These are phyloP conservation scores for Mucor sp. DNA, from an alignment of 371 early-diverging fungal species.

Conservation along the genomic window DNA sequence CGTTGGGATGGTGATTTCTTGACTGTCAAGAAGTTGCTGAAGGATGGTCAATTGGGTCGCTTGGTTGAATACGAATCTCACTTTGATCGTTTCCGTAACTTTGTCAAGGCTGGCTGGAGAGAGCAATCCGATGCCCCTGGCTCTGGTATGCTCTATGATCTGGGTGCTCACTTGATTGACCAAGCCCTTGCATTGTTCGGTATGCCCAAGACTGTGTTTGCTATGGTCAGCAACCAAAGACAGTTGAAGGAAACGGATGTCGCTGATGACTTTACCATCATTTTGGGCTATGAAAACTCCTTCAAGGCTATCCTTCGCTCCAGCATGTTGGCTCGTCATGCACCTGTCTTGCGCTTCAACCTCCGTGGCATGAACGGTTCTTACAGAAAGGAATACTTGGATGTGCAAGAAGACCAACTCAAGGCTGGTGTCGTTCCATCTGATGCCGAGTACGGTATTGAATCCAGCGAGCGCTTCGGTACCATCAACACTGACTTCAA, in stretches of 20 bases:
- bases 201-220: conserved; percentile 64
- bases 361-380: conserved; percentile 73
- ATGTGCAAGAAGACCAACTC: conserved; percentile 78
- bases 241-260: conserved; percentile 56
- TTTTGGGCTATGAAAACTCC: conserved; percentile 61
- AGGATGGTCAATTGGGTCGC: conserved; percentile 57
- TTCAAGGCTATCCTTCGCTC: conserved; percentile 67
- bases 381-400: conserved; percentile 68
- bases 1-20: conserved; percentile 85
- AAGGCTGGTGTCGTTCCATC: conserved; percentile 62
- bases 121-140: conserved; percentile 67
- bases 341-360: conserved; percentile 67
- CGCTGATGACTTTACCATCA: conserved; percentile 67
- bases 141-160: conserved; percentile 74
- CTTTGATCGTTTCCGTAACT: conserved; percentile 77
- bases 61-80: conserved; percentile 75
- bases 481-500: conserved; percentile 55
- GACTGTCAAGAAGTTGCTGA: conserved; percentile 66
- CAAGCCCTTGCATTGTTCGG: conserved; percentile 76
- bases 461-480: conserved; percentile 52
- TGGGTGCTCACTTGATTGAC: conserved; percentile 80
- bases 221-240: conserved; percentile 69
- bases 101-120: conserved; percentile 75
- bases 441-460: conserved; percentile 57
- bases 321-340: conserved; percentile 70